These are phyloP conservation scores for Phytophthora agathidicida DNA, from an alignment of 352 stramenopile species.

Conservation along the genomic window DNA sequence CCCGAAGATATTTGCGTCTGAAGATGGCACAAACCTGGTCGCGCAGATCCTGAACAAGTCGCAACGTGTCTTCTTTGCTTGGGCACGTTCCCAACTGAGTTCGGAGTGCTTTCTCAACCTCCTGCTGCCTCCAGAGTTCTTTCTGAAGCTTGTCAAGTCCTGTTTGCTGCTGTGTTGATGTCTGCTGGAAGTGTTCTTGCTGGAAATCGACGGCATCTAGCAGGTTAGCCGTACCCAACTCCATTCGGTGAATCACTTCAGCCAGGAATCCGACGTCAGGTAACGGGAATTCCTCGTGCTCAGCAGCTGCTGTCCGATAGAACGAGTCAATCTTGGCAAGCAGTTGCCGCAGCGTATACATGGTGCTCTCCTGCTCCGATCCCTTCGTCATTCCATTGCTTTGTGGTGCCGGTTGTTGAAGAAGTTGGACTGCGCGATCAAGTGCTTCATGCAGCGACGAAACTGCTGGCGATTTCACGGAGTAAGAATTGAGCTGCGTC, in stretches of 20 bases:
- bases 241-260: constrained; percentile 61
- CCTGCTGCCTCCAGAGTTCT: constrained; percentile 49
- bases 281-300: constrained; percentile 22
- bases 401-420: constrained; percentile 27
- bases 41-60: constrained; percentile 52
- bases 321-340: constrained; percentile 48
- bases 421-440: constrained; percentile 36
- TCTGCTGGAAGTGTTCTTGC: constrained; percentile 52
- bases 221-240: constrained; percentile 62
- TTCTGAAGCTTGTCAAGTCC: constrained; percentile 51
- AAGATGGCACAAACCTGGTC: constrained; percentile 48
- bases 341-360: constrained; percentile 53
- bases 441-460: constrained; percentile 40
- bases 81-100: constrained; percentile 53
- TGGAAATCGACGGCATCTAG: constrained; percentile 62
- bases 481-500: constrained; percentile 27
- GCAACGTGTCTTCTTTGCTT: constrained; percentile 70
- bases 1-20: too few species aligned
- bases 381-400: background rate
- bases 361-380: constrained; percentile 23
- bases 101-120: constrained; percentile 50
- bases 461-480: constrained; percentile 27
- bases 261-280: constrained; percentile 35
- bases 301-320: constrained; percentile 16
- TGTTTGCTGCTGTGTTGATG: constrained; percentile 42